These are phyloP conservation scores for Ambrosia trifida DNA, from an alignment of 129 eudicot species.

Conservation along the genomic window DNA sequence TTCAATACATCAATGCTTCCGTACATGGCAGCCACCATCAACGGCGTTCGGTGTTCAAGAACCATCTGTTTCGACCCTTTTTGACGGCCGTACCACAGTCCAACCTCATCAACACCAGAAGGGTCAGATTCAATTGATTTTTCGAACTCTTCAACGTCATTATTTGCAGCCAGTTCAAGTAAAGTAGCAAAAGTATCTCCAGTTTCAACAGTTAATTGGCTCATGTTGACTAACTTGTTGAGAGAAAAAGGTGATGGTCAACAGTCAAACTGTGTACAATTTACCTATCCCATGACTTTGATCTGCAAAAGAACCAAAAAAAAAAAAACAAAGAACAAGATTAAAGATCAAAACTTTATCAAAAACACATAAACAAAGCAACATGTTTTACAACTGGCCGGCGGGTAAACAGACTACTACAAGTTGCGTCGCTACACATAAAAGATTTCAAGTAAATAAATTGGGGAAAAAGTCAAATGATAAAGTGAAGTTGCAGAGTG, in stretches of 20 bases:
- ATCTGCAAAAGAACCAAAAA: constrained; percentile 26
- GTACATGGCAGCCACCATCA: constrained; percentile 81
- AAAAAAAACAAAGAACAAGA: constrained; percentile 19
- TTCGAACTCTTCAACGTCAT: constrained; percentile 59
- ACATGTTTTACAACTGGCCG: too few relatives aligned
- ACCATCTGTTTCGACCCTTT: constrained; percentile 84
- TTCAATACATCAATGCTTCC: constrained; percentile 70
- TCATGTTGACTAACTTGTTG: constrained; percentile 31
- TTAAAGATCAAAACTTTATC: constrained; percentile 26
- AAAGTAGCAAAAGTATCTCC: constrained; percentile 62
- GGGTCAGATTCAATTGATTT: constrained; percentile 41
- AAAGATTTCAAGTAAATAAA: constrained; percentile 15
- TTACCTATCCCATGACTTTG: constrained; percentile 43
- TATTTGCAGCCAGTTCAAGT: constrained; percentile 86
- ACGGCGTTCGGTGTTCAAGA: constrained; percentile 67
- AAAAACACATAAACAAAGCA: constrained; percentile 12
- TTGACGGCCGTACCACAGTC: constrained; percentile 80
- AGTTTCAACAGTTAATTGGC: constrained; percentile 58
- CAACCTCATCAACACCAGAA: constrained; percentile 60
- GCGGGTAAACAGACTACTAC: too few relatives aligned
- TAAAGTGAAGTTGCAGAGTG: constrained; percentile 24
- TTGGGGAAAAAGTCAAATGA: constrained; percentile 23
- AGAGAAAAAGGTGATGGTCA: background rate
- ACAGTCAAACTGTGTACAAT: background rate
- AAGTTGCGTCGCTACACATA: too few relatives aligned